Conservation (phyloP, 192 early-diverging fungal species). For the Coemansia sp. region DNA sequence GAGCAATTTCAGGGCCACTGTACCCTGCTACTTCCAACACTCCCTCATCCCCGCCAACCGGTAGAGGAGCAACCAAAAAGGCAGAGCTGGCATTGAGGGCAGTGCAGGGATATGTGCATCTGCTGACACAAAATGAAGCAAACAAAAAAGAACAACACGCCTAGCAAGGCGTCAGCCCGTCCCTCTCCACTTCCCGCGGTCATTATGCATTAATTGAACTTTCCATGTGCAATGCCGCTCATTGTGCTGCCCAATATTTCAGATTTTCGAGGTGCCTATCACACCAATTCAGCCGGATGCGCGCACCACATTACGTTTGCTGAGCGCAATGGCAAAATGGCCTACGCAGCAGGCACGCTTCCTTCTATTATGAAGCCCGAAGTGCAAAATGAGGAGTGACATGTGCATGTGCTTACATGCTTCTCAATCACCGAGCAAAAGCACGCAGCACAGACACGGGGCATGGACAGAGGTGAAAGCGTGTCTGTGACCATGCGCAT, state of each 20-base stretch:
- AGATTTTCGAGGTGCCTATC: neutral
- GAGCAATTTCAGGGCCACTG: neutral
- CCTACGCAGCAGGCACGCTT: neutral
- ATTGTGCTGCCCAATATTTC: neutral
- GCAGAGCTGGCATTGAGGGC: neutral
- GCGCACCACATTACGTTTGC: neutral
- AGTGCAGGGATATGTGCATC: neutral
- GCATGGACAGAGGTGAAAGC: neutral
- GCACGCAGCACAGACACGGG: neutral
- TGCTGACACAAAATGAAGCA: neutral
- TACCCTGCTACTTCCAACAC: neutral
- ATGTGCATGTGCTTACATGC: neutral
- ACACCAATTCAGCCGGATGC: neutral
- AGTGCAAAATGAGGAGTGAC: neutral
- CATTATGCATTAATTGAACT: conserved; percentile 5
- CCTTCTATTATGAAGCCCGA: neutral
- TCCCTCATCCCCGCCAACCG: neutral
- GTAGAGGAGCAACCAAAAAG: neutral
- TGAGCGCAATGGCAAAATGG: neutral
- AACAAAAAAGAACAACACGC: neutral
- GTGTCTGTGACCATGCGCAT: neutral
- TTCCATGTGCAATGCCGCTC: neutral
- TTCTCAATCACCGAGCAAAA: conserved; percentile 5
- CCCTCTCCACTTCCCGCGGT: neutral
- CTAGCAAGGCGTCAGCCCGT: neutral